Conservation (phyloP, 192 early-diverging fungal genomes). For the Entophlyctis luteolus region DNA sequence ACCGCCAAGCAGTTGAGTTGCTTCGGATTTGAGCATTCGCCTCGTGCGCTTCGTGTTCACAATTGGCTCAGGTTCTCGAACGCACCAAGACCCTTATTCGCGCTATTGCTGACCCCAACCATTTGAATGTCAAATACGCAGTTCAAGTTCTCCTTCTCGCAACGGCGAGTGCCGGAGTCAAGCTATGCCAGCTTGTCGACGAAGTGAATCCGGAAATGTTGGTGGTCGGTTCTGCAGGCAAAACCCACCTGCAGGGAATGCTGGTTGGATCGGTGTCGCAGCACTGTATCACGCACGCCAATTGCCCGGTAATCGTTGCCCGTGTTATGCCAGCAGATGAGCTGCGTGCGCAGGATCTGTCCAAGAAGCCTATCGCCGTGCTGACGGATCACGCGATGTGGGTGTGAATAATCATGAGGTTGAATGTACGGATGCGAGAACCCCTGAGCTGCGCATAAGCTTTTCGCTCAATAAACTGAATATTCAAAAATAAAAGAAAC, state of each 20-base stretch:
- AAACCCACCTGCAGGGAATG: constrained; percentile 40
- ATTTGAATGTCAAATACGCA: constrained; percentile 22
- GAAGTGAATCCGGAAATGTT: constrained; percentile 39
- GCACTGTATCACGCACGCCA: constrained; percentile 39
- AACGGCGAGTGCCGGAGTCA: constrained; percentile 23
- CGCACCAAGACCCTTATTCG: constrained; percentile 39
- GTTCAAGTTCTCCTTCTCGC: constrained; percentile 22
- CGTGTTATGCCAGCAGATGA: constrained; percentile 29
- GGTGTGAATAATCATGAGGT: no score
- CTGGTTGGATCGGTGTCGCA: constrained; percentile 36
- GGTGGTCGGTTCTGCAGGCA: constrained; percentile 42
- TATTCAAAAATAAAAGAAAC: no score
- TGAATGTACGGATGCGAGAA: no score
- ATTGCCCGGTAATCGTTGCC: constrained; percentile 37
- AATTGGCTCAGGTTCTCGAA: constrained; percentile 9
- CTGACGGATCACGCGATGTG: not conserved
- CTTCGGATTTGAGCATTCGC: not conserved
- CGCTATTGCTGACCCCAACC: constrained; percentile 32
- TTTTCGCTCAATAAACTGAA: no score
- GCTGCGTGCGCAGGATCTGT: not conserved
- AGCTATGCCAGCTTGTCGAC: constrained; percentile 32
- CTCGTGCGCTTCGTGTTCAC: not conserved
- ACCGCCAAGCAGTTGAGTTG: not conserved
- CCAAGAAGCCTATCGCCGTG: not conserved
- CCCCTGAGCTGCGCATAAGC: no score